Percentiles rank a stretch among this genome's conserved stretches.
These are phyloP conservation scores for Botrytis elliptica DNA, from an alignment of 2,329 filamentous ascomycete species.

Conservation along the genomic window DNA sequence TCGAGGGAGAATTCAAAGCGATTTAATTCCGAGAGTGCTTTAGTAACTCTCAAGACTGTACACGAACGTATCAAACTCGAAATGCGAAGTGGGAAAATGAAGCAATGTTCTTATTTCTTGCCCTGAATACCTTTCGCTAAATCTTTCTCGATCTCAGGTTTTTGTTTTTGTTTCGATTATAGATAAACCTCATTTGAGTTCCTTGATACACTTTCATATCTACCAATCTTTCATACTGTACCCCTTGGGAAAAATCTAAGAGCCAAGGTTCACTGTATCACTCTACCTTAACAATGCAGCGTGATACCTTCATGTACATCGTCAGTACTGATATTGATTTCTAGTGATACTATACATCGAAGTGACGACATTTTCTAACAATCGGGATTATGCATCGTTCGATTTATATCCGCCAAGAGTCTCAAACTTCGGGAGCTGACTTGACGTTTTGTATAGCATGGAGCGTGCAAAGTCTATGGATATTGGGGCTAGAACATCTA, in stretches of 20 bases:
- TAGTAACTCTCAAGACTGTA: background rate
- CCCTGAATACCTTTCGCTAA: background rate
- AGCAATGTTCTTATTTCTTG: background rate
- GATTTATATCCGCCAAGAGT: background rate
- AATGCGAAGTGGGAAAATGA: background rate
- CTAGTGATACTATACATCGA: background rate
- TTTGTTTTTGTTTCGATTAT: background rate
- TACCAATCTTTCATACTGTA: background rate
- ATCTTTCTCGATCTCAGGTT: too few relatives aligned
- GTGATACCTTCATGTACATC: background rate
- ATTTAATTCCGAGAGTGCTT: background rate
- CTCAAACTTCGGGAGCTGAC: background rate
- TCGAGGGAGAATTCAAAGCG: constrained; percentile 10
- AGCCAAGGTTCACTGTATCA: background rate
- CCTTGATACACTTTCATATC: background rate
- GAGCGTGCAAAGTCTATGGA: background rate
- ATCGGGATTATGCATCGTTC: background rate
- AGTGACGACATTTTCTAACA: background rate
- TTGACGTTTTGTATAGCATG: background rate
- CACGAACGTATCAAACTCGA: background rate
- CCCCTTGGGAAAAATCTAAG: background rate
- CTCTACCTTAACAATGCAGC: too few relatives aligned
- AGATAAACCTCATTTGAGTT: background rate
- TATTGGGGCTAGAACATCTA: background rate
- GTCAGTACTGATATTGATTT: background rate